Base-by-base conservation (phyloP, 2,329 filamentous ascomycete genomes). In the Colletotrichum orchidophilum region DNA sequence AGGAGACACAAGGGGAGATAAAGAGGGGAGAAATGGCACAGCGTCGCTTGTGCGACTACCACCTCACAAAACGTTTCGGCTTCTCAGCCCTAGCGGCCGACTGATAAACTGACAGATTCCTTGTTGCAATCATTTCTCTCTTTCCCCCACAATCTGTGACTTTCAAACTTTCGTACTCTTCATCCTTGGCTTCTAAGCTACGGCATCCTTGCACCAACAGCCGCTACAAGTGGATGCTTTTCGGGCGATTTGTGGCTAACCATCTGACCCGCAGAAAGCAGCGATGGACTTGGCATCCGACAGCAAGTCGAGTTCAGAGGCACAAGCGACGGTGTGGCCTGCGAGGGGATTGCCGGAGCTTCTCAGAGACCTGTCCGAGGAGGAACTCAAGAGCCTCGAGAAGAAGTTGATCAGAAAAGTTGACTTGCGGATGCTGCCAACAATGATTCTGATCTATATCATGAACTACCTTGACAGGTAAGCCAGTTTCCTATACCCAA, bases 371-470 rank as follows among this genome's bases (percentile, higher is more conserved):
- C 27, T 75, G 18, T 74, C 75, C 0, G 24, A 63, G 12, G 76
- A 74, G 1, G 75, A 79, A 61, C 70, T 75, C 24, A 42, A 52
- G 21, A 58, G 9, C 11, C 82, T 88, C 1, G 91, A 94, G 77
- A 84, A 81, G 69, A 86, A 83, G 61, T 80, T 94, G 62, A 83
- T 87, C 69, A 85, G 87, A 72, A 94, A 92, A 78, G 89, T 65
- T 64, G 92, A 94, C 77, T 74, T 87, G 9, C 83, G 91, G 62
- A 78, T 94, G 33, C 82, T 94, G 75, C 92, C 92, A 0, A 90
- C 91, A 81, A 83, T 93, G 52, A 88, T 93, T 63, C 75, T 93
- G 57, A 92, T 93, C 85, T 93, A 92, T 74, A 90, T 93, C 74
- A 83, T 93, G 82, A 93, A 92, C 75, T 92, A 92, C 76, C 80